Conservation (phyloP, 768 basidiomycete genomes). For the Mycena capillaripes region DNA sequence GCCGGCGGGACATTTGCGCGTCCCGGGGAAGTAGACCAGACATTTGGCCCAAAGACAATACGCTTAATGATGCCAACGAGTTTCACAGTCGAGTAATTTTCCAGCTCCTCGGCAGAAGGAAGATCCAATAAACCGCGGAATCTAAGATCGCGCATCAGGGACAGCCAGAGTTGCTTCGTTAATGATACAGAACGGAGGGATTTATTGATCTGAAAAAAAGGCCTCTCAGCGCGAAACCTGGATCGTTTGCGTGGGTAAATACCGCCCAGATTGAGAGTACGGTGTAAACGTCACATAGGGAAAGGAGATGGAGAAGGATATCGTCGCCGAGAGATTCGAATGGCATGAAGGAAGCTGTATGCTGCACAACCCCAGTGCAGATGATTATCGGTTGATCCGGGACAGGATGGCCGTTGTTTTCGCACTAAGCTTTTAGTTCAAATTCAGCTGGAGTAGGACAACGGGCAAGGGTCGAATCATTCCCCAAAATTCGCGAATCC, state of each 20-base stretch:
- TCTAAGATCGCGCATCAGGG: background rate
- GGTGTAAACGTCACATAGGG: background rate
- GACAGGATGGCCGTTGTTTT: too few relatives aligned
- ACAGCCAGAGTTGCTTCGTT: background rate
- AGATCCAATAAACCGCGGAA: background rate
- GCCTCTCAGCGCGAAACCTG: background rate
- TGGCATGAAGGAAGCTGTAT: background rate
- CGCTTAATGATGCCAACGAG: background rate
- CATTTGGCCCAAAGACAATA: background rate
- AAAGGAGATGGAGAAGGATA: background rate
- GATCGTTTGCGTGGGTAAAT: background rate
- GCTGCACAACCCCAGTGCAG: too few relatives aligned
- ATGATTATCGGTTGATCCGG: too few relatives aligned
- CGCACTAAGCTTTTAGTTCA: too few relatives aligned
- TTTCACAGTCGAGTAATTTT: background rate
- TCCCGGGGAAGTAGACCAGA: background rate
- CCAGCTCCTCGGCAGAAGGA: background rate
- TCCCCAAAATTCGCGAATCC: too few relatives aligned
- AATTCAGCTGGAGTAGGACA: too few relatives aligned
- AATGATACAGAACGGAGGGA: background rate
- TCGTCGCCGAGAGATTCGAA: background rate
- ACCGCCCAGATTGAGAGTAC: background rate
- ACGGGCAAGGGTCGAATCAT: too few relatives aligned
- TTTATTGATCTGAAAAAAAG: background rate
- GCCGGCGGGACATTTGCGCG: background rate